Evolutionary conservation across 2,329 filamentous ascomycete genomes (phyloP).

Genomic region (Trichoderma arundinaceum): DNA sequence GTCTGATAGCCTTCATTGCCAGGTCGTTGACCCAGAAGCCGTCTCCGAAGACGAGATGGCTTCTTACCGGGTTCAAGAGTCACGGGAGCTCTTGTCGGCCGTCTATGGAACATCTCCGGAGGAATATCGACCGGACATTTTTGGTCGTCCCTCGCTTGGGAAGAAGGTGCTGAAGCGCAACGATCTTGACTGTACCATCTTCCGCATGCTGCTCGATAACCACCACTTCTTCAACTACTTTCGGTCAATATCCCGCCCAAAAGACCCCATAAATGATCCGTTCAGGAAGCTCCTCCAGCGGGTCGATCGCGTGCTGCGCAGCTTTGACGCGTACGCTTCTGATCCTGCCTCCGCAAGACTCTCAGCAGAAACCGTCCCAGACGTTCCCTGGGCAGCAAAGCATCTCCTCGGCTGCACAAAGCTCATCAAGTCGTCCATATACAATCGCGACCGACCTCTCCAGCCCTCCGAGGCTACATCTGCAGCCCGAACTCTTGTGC

Average conservation of each 20-base stretch:
- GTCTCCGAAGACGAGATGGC: slow-evolving; percentile 42
- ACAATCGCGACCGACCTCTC: slow-evolving; percentile 47
- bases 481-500: slow-evolving; percentile 55
- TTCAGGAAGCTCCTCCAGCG: slow-evolving; percentile 57
- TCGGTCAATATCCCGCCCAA: slow-evolving; percentile 51
- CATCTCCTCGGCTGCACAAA: slow-evolving; percentile 53
- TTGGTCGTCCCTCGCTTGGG: slow-evolving; percentile 41
- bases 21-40: slow-evolving; percentile 45
- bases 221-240: slow-evolving; percentile 62
- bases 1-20: slow-evolving; percentile 58
- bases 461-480: slow-evolving; percentile 48
- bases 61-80: slow-evolving; percentile 53
- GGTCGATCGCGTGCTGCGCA: slow-evolving; percentile 53
- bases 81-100: slow-evolving; percentile 57
- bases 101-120: slow-evolving; percentile 49
- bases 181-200: slow-evolving; percentile 58
- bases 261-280: slow-evolving; percentile 52
- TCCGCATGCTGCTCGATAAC: slow-evolving; percentile 60
- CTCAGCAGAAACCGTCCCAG: slow-evolving; percentile 42
- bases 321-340: slow-evolving; percentile 45
- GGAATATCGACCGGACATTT: slow-evolving; percentile 56
- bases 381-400: slow-evolving; percentile 56
- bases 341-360: background rate
- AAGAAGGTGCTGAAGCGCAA: slow-evolving; percentile 49
- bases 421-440: slow-evolving; percentile 52